Evolutionary conservation across 305 asterid species (phyloP).

Genomic region (Ilex paraguariensis): DNA sequence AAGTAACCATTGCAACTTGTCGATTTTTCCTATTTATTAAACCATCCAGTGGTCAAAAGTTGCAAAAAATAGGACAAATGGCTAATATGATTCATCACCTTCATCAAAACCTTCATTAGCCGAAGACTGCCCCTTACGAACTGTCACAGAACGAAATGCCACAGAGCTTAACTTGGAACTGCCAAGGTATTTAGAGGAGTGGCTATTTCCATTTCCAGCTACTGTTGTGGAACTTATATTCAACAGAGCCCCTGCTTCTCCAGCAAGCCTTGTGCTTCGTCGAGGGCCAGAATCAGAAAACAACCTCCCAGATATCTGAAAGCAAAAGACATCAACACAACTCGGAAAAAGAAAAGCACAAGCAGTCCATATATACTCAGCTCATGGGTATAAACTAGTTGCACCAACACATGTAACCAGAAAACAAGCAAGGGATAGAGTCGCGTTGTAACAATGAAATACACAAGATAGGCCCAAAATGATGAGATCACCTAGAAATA

Average conservation of each 20-base stretch:
- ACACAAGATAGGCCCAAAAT: background rate
- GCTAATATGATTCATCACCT: constrained; percentile 46
- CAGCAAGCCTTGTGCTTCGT: constrained; percentile 88
- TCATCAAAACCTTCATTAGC: constrained; percentile 64
- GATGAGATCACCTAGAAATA: background rate
- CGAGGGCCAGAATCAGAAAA: constrained; percentile 94
- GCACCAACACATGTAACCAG: too few relatives aligned
- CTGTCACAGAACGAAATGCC: constrained; percentile 59
- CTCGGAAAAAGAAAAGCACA: constrained; percentile 15
- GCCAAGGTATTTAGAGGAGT: constrained; percentile 60
- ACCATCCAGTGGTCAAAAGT: background rate
- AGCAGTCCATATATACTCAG: background rate
- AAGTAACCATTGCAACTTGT: too few relatives aligned
- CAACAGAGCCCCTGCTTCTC: constrained; percentile 51
- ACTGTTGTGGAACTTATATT: constrained; percentile 41
- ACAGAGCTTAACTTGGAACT: constrained; percentile 53
- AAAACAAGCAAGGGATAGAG: background rate
- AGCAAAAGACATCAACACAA: constrained; percentile 20
- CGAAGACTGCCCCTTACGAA: constrained; percentile 70
- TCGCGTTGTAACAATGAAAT: background rate
- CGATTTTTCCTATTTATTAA: background rate
- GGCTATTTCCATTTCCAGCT: constrained; percentile 68
- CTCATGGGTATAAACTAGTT: background rate
- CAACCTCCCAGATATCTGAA: constrained; percentile 91
- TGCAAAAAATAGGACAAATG: constrained; percentile 6